Evolutionary conservation across 805 yeast species (phyloP).

Genomic region (Teunomyces lycoperdinae): DNA sequence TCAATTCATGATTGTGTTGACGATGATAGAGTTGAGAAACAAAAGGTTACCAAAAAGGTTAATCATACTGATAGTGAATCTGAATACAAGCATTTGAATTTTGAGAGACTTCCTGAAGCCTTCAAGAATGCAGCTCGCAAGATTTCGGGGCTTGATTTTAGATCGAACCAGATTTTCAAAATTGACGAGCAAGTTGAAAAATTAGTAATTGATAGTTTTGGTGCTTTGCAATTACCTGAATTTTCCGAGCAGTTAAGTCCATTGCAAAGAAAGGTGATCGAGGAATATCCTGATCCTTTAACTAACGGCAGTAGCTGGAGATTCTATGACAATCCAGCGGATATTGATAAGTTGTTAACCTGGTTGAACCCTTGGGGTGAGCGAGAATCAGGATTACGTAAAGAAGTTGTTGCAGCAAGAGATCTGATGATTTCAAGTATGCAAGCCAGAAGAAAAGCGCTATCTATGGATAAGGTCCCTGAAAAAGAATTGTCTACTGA

Average conservation of each 20-base stretch:
- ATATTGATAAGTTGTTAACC: constrained; percentile 50
- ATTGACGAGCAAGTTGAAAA: constrained; percentile 10
- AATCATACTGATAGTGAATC: background rate
- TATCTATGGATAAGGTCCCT: constrained; percentile 42
- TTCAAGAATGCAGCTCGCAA: constrained; percentile 25
- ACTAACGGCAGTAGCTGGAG: constrained; percentile 62
- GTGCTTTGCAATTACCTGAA: constrained; percentile 18
- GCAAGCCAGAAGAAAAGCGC: constrained; percentile 54
- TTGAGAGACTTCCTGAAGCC: constrained; percentile 16
- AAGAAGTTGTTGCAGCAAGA: constrained; percentile 54
- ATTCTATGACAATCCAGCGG: constrained; percentile 59
- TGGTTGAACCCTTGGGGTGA: constrained; percentile 78
- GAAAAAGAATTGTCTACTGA: constrained; percentile 41
- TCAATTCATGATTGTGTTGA: constrained; percentile 11
- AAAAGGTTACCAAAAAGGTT: constrained; percentile 9
- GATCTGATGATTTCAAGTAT: constrained; percentile 56
- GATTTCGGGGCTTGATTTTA: constrained; percentile 28
- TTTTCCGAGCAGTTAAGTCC: constrained; percentile 21
- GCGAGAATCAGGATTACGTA: constrained; percentile 63
- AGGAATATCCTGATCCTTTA: constrained; percentile 61
- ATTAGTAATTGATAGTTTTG: constrained; percentile 33
- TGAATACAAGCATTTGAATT: constrained; percentile 18
- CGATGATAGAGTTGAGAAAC: constrained; percentile 1
- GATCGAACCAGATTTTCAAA: constrained; percentile 14
- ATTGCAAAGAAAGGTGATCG: constrained; percentile 60